Percentiles rank a stretch among this genome's conserved stretches.
Evolutionary conservation across 257 asterid species (phyloP).

Genomic region (Ehretia macrophylla): DNA sequence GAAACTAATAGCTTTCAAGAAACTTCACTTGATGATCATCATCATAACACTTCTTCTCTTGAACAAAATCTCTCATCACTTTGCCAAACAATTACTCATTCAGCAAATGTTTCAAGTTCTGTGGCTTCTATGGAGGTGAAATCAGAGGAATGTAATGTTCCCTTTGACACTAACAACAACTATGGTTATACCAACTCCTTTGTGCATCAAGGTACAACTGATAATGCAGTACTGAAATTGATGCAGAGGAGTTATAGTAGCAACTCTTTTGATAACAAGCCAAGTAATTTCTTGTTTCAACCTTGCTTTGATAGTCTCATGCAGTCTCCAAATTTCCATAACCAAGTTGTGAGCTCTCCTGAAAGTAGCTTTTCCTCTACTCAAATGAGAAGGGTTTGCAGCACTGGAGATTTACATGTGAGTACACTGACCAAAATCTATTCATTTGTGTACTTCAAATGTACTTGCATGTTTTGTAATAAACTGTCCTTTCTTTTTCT

Average conservation of each 20-base stretch:
- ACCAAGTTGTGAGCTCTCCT: slow-evolving; percentile 35
- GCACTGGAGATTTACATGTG: slow-evolving; percentile 87
- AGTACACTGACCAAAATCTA: background rate
- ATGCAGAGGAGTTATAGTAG: slow-evolving; percentile 86
- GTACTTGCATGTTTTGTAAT: background rate
- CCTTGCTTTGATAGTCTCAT: slow-evolving; percentile 39
- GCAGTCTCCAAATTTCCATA: slow-evolving; percentile 38
- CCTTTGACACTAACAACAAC: slow-evolving; percentile 11
- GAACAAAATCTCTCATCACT: slow-evolving; percentile 52
- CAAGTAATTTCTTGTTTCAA: slow-evolving; percentile 24
- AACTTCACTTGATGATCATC: slow-evolving; percentile 24
- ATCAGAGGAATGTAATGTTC: slow-evolving; percentile 47
- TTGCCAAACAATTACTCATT: slow-evolving; percentile 16
- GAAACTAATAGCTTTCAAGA: slow-evolving; percentile 13
- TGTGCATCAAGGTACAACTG: slow-evolving; percentile 23
- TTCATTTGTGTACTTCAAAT: too few species aligned
- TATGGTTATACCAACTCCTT: slow-evolving; percentile 15
- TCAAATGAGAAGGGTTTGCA: slow-evolving; percentile 79
- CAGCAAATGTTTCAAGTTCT: slow-evolving; percentile 25
- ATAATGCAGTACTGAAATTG: slow-evolving; percentile 41
- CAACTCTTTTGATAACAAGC: slow-evolving; percentile 44
- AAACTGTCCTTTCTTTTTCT: too few species aligned
- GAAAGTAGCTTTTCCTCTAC: slow-evolving; percentile 36
- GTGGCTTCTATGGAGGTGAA: slow-evolving; percentile 35
- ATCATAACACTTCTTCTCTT: slow-evolving; percentile 2